Evolutionary conservation across 805 yeast genomes (phyloP).

Genomic region (Saccharomycopsis fodiens): DNA sequence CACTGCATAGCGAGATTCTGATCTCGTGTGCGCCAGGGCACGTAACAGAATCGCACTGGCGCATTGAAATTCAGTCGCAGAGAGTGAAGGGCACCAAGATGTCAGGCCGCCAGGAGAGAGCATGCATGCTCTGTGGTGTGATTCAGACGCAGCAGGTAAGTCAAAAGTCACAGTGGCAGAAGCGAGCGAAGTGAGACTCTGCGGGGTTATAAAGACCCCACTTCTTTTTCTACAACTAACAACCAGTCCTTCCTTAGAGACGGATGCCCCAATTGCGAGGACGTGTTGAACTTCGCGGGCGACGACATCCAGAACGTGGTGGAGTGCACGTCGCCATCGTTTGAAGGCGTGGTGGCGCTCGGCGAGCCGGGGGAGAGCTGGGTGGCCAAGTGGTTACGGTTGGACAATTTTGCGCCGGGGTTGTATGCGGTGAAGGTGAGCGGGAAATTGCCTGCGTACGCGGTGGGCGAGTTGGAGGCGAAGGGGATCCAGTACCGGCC

Average conservation of each 20-base stretch:
- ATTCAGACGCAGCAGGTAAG: conserved; percentile 69
- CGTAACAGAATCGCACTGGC: too few relatives aligned
- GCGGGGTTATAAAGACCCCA: conserved; percentile 19
- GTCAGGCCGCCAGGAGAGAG: conserved; percentile 59
- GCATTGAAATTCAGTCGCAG: too few relatives aligned
- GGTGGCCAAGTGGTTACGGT: conserved; percentile 95
- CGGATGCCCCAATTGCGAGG: conserved; percentile 97
- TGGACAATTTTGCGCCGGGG: conserved; percentile 83
- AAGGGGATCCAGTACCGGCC: conserved; percentile 86
- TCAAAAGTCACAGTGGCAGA: conserved; percentile 16
- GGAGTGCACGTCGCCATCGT: conserved; percentile 93
- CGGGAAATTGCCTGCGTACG: conserved; percentile 86
- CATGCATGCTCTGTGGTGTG: conserved; percentile 95
- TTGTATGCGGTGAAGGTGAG: conserved; percentile 88
- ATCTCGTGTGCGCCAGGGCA: too few relatives aligned
- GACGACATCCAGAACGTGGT: conserved; percentile 78
- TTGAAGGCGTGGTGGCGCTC: conserved; percentile 89
- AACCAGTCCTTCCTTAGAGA: conserved; percentile 56
- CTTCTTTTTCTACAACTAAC: neutral
- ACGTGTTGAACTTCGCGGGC: conserved; percentile 65
- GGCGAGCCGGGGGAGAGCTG: conserved; percentile 82
- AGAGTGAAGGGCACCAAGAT: too few relatives aligned
- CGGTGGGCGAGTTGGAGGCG: conserved; percentile 60
- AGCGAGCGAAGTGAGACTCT: conserved; percentile 7
- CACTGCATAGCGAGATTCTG: too few relatives aligned